Evolutionary conservation across 306 rosid species (phyloP).

Genomic region (Cicer chorassanicum): DNA sequence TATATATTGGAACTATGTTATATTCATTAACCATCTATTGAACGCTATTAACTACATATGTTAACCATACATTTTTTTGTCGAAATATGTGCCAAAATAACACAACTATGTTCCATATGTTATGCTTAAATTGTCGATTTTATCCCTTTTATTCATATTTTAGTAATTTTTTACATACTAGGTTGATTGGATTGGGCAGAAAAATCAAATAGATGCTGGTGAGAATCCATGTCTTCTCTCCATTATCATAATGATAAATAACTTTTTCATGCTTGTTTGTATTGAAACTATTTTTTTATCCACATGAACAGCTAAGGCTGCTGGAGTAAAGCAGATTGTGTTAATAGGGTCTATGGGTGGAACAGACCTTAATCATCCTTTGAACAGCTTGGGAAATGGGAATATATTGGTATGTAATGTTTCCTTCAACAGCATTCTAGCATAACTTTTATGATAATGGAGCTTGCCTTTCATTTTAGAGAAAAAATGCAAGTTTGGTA

Average conservation of each 20-base stretch:
- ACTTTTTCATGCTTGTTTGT: background rate
- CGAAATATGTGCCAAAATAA: too few species aligned
- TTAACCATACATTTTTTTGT: too few species aligned
- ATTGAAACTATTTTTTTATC: conserved; percentile 34
- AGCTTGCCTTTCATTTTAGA: conserved; percentile 1
- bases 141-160: conserved; percentile 20
- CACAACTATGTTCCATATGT: background rate
- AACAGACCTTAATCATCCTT: conserved; percentile 71
- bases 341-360: conserved; percentile 98
- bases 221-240: conserved; percentile 34
- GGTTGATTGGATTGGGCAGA: conserved; percentile 99
- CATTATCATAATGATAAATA: conserved; percentile 6
- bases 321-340: conserved; percentile 94
- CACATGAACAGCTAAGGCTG: conserved; percentile 77
- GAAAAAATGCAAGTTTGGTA: conserved; percentile 30
- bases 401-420: conserved; percentile 83
- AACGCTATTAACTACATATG: too few species aligned
- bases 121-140: background rate
- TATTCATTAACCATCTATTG: too few species aligned
- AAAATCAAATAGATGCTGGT: conserved; percentile 95
- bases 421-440: background rate
- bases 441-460: conserved; percentile 36
- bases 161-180: conserved; percentile 47
- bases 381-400: conserved; percentile 88
- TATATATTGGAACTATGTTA: too few species aligned